phyloP scores from a whole-genome alignment of 352 stramenopile genomes.

The Pythium dissimile region DNA sequence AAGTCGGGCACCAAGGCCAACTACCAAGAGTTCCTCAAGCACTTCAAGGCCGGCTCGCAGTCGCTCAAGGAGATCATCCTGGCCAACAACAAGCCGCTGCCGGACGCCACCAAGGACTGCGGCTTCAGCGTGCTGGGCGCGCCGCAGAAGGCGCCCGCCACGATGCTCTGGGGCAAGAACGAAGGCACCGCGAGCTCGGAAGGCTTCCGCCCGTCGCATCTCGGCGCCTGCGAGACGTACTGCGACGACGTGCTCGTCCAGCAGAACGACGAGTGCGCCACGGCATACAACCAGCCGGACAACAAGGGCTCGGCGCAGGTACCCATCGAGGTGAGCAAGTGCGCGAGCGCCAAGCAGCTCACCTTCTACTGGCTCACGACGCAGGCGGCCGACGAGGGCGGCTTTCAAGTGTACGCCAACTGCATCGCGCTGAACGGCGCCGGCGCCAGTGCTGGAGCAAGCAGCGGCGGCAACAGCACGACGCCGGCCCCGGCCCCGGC shows the following conservation, averaged over 20 bases:
- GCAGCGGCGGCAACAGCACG: neutral
- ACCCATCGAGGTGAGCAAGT: conserved; percentile 24
- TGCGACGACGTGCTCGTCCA: conserved; percentile 27
- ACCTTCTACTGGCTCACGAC: conserved; percentile 44
- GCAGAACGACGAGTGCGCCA: conserved; percentile 25
- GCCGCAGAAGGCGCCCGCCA: conserved; percentile 17
- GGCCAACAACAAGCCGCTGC: conserved; percentile 21
- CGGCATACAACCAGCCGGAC: conserved; percentile 17
- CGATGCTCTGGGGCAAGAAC: conserved; percentile 27
- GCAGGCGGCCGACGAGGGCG: conserved; percentile 22
- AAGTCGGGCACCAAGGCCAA: conserved; percentile 23
- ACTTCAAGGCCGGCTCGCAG: conserved; percentile 17
- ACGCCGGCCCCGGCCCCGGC: neutral
- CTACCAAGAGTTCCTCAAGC: conserved; percentile 30
- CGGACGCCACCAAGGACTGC: conserved; percentile 20
- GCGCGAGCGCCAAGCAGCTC: conserved; percentile 23
- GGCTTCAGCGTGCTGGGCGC: conserved; percentile 25
- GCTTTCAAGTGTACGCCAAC: conserved; percentile 42
- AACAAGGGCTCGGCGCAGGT: conserved; percentile 18
- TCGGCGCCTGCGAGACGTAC: conserved; percentile 34
- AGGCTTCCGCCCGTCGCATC: conserved; percentile 29
- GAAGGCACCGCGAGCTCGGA: conserved; percentile 23
- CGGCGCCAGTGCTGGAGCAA: neutral
- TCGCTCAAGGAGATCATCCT: conserved; percentile 22
- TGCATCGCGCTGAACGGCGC: conserved; percentile 11